These are phyloP conservation scores for Podila verticillata DNA, from an alignment of 192 early-diverging fungal species.

Conservation along the genomic window DNA sequence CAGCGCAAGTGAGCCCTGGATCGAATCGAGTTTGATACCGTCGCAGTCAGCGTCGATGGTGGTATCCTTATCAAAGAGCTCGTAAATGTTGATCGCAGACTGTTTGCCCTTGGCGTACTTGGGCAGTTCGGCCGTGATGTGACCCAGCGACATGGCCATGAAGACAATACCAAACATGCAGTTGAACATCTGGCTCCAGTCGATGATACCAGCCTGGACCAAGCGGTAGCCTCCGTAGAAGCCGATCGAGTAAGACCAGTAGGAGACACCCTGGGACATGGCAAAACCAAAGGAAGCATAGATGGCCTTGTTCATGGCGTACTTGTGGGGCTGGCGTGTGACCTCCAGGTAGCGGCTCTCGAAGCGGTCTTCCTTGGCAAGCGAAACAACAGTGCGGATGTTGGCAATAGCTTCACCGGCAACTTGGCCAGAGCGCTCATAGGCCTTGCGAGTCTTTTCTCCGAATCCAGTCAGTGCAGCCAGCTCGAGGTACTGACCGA, in stretches of 20 bases:
- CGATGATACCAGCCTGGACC: conserved; percentile 25
- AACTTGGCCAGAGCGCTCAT: conserved; percentile 70
- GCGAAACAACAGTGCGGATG: conserved; percentile 86
- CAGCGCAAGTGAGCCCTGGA: conserved; percentile 59
- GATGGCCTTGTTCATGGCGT: conserved; percentile 48
- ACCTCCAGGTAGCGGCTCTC: conserved; percentile 49
- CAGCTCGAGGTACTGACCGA: conserved; percentile 71
- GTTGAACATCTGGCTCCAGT: conserved; percentile 15
- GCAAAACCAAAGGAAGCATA: conserved; percentile 59
- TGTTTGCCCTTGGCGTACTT: conserved; percentile 70
- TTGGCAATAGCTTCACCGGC: conserved; percentile 86
- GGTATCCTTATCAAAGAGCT: conserved; percentile 74
- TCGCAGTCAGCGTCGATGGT: conserved; percentile 67
- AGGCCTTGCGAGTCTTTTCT: conserved; percentile 65
- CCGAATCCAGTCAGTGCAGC: conserved; percentile 55
- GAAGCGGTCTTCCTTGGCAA: conserved; percentile 62
- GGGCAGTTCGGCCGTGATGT: conserved; percentile 56
- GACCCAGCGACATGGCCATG: conserved; percentile 70
- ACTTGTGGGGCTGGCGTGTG: conserved; percentile 54
- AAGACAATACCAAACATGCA: conserved; percentile 73
- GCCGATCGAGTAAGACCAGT: conserved; percentile 63
- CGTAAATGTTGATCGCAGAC: conserved; percentile 75
- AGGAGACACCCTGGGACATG: conserved; percentile 60
- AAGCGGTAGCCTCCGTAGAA: conserved; percentile 67
- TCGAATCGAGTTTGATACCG: conserved; percentile 52